Percentiles rank a stretch among this genome's conserved stretches.
Conservation (phyloP, 495 filamentous ascomycete species). For the Hypoxylon subgilvum region DNA sequence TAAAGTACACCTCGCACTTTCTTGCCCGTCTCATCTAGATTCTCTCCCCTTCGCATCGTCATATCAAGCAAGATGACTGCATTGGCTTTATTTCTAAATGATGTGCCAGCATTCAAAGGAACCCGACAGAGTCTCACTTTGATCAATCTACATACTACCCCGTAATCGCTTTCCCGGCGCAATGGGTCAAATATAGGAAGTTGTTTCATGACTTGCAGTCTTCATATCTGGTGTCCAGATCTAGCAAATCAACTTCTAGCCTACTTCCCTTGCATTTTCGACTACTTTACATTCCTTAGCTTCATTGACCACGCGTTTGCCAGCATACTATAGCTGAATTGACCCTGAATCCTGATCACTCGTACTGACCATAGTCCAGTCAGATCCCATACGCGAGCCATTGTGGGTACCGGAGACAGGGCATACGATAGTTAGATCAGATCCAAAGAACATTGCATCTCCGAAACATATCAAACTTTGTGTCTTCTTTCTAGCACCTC, state of each 20-base stretch:
- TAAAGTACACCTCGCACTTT: too few relatives aligned
- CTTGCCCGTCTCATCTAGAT: too few relatives aligned
- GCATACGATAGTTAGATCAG: slow-evolving; percentile 17
- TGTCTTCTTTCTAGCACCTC: slow-evolving; percentile 14
- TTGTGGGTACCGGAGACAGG: slow-evolving; percentile 27
- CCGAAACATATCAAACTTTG: not conserved
- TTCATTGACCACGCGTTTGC: slow-evolving; percentile 6
- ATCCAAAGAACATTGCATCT: slow-evolving; percentile 34
- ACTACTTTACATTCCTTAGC: too few relatives aligned
- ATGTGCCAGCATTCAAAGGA: not conserved
- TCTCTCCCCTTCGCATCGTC: not conserved
- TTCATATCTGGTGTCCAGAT: too few relatives aligned
- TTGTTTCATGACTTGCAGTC: not conserved
- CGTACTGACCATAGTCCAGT: too few relatives aligned
- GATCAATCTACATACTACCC: not conserved
- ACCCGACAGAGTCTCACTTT: not conserved
- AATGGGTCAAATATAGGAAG: not conserved
- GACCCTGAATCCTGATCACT: slow-evolving; percentile 18
- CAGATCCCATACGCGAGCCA: not conserved
- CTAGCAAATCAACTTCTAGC: too few relatives aligned
- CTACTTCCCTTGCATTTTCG: not conserved
- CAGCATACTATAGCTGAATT: slow-evolving; percentile 19
- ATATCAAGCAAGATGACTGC: not conserved
- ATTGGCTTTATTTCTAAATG: not conserved
- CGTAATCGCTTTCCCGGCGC: too few relatives aligned